These are phyloP conservation scores for Eucalyptus lansdowneana DNA, from an alignment of 345 rosid genomes.

Conservation along the genomic window DNA sequence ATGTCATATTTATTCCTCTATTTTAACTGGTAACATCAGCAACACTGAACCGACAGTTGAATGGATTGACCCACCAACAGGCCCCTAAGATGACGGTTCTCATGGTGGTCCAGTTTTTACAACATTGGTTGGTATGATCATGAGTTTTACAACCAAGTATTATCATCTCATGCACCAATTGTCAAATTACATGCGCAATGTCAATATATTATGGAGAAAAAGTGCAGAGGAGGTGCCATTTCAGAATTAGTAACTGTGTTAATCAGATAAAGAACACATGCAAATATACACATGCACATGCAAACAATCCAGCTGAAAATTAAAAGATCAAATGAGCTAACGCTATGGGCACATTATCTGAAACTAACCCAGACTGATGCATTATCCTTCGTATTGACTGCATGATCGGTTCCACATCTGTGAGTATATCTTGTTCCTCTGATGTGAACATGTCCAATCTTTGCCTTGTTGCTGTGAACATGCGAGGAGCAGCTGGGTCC, in stretches of 20 bases:
- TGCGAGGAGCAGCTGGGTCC: conserved; percentile 12
- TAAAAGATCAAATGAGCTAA: background rate
- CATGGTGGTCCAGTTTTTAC: background rate
- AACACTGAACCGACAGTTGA: background rate
- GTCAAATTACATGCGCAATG: background rate
- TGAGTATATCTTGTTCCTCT: conserved; percentile 69
- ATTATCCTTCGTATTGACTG: conserved; percentile 42
- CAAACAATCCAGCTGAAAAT: background rate
- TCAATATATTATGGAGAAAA: background rate
- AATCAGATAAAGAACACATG: background rate
- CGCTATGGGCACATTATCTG: background rate
- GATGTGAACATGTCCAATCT: conserved; percentile 73
- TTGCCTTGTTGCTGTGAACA: conserved; percentile 52
- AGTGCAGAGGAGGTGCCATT: background rate
- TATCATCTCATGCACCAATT: background rate
- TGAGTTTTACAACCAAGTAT: background rate
- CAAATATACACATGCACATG: background rate
- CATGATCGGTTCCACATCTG: conserved; percentile 60
- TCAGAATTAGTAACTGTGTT: background rate
- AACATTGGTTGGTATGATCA: background rate
- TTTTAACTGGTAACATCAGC: background rate
- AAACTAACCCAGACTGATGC: conserved; percentile 55
- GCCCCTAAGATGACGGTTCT: background rate
- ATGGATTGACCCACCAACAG: background rate
- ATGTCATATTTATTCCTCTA: background rate